Conservation (phyloP, 140 eudicot genomes). For the Senecio squalidus region DNA sequence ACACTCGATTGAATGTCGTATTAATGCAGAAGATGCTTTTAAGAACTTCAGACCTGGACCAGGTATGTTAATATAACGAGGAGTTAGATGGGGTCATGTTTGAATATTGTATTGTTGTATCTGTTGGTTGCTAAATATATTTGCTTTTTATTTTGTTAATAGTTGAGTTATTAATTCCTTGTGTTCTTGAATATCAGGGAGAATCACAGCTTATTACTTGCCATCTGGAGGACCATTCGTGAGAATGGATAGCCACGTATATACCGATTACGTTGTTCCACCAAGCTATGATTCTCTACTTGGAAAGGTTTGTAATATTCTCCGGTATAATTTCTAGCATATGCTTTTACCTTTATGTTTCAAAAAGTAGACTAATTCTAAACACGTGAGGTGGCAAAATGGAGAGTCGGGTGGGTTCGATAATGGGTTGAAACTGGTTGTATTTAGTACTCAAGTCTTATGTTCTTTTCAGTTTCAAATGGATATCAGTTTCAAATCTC, state of each 20-base stretch:
- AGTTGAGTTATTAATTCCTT: slow-evolving; percentile 1
- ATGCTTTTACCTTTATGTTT: neutral
- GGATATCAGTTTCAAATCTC: too few relatives aligned
- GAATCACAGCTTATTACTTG: slow-evolving; percentile 79
- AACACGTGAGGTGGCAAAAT: too few relatives aligned
- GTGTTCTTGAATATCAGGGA: slow-evolving; percentile 45
- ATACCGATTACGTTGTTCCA: slow-evolving; percentile 95
- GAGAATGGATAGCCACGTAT: slow-evolving; percentile 98
- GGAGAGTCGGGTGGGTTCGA: too few relatives aligned
- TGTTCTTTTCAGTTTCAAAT: too few relatives aligned
- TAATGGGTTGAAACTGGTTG: too few relatives aligned
- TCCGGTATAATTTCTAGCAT: neutral
- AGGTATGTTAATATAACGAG: slow-evolving; percentile 41
- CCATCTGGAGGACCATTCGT: slow-evolving; percentile 99
- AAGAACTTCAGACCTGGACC: slow-evolving; percentile 99
- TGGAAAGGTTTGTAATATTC: slow-evolving; percentile 69
- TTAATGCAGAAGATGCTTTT: slow-evolving; percentile 98
- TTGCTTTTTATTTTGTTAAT: slow-evolving; percentile 10
- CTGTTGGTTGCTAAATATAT: neutral
- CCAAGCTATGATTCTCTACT: slow-evolving; percentile 99
- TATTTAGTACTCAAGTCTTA: too few relatives aligned
- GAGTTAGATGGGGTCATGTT: neutral
- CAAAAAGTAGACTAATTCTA: neutral
- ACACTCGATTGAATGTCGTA: slow-evolving; percentile 98
- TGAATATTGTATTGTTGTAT: neutral